Evolutionary conservation across 371 early-diverging fungal species (phyloP).

Genomic region (Mortierella sp.): DNA sequence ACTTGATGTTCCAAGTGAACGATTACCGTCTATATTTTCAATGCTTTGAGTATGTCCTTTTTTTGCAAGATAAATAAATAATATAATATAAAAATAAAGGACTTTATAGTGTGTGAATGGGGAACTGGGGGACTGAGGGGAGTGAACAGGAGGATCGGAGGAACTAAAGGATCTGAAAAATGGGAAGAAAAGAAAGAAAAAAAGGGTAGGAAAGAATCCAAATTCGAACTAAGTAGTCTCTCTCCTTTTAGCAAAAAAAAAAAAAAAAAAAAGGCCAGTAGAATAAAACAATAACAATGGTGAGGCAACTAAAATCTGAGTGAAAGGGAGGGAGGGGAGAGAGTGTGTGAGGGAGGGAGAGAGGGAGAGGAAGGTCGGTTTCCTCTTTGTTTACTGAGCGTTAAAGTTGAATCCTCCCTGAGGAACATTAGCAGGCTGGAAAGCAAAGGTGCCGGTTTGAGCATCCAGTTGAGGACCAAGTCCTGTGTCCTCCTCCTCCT

Average conservation of each 20-base stretch:
- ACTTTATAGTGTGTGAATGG: neutral
- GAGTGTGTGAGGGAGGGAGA: too few species aligned
- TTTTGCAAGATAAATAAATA: neutral
- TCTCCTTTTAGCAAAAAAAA: conserved; percentile 9
- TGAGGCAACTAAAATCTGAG: too few species aligned
- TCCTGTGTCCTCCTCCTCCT: conserved; percentile 76
- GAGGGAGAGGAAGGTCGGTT: too few species aligned
- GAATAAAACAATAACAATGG: too few species aligned
- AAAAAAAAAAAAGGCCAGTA: neutral
- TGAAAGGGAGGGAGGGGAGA: too few species aligned
- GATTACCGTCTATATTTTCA: too few species aligned
- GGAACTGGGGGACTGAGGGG: neutral
- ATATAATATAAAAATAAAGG: neutral
- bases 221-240: too few species aligned
- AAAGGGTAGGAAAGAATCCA: too few species aligned
- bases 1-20: too few species aligned
- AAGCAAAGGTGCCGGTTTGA: conserved; percentile 70
- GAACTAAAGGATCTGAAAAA: too few species aligned
- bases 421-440: conserved; percentile 66
- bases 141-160: neutral
- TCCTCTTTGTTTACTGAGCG: conserved; percentile 2
- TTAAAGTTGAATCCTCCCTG: conserved; percentile 76
- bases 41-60: neutral
- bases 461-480: conserved; percentile 70
- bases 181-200: neutral